phyloP scores from a whole-genome alignment of 495 filamentous ascomycete genomes.

The Penicillium lividum region DNA sequence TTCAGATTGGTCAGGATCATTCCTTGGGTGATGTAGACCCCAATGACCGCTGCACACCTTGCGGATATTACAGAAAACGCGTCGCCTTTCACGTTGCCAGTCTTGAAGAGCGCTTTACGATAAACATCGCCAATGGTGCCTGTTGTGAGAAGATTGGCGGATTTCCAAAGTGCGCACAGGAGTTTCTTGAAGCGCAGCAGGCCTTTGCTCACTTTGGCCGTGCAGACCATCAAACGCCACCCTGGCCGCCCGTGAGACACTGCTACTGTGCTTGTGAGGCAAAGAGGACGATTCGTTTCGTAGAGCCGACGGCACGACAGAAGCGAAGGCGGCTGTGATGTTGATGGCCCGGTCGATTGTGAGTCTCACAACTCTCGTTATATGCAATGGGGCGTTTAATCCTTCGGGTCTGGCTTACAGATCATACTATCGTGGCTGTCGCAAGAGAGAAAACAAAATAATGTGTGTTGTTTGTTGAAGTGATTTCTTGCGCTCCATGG shows the following conservation, averaged over 20 bases:
- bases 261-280: not conserved
- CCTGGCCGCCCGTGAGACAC: not conserved
- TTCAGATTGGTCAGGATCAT: constrained; percentile 1
- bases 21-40: constrained; percentile 5
- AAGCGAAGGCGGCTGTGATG: not conserved
- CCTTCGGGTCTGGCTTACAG: not conserved
- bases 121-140: not conserved
- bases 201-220: constrained; percentile 10
- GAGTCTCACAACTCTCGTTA: not conserved
- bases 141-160: constrained; percentile 9
- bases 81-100: constrained; percentile 8
- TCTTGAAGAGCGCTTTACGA: constrained; percentile 8
- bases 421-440: too few relatives aligned
- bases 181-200: constrained; percentile 8
- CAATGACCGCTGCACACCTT: constrained; percentile 11
- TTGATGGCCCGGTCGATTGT: not conserved
- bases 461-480: too few relatives aligned
- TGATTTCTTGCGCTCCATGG: too few relatives aligned
- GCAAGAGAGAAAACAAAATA: too few relatives aligned
- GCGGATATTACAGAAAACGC: constrained; percentile 15
- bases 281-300: not conserved
- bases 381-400: not conserved
- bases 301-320: not conserved
- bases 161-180: constrained; percentile 13
- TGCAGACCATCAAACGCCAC: constrained; percentile 8